Evolutionary conservation across 1,139 yeast species (phyloP), one percentile per base, ranked within the genome.

Genomic region (Hemisphaericaspora subhashii): DNA sequence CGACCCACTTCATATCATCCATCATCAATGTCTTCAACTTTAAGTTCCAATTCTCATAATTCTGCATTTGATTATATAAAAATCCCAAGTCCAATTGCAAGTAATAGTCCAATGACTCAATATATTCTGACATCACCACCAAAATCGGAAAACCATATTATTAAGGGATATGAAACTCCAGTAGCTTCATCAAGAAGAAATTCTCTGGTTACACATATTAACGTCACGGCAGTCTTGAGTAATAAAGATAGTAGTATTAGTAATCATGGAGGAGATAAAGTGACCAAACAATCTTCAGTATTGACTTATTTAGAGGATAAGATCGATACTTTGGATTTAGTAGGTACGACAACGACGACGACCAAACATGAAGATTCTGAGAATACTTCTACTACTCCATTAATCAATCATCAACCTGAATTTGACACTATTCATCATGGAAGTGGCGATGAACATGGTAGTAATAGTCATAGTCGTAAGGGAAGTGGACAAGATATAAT

Each of bases 1-100:
- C 75, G 94, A 58, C 92, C 94, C 34, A 84, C 90, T 0, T 83
- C 90, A 7, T 85, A 83, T 54, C 90, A 85, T 54, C 92, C 94
- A 10, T 65, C 70, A 20, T 68, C 74, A n/a, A 61, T 68, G 64
- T 52, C 70, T 8, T 64, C 72, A 4, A 55, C 68, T n/a, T 53
- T 64, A 30, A 53, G 62, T 42, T 48, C 53, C 4, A 46, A 40
- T 10, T 41, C 51, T 24, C 51, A 45, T 33, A 55, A 53, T 40
- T 41, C 60, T 10, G 54, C 64, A 6, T 50, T 57, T 28, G 72
- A 66, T 24, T 63, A 58, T 39, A 56, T 64, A 39, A 64, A 62
- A 44, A 58, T 62, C 21, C 68, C 70, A 8, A 55, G 66, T 4
- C 68, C 70, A 8, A 54, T 66, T 5, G 22, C 23, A 11, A 29